Percentiles rank a stretch among this genome's conserved stretches.
phyloP scores from a whole-genome alignment of 192 early-diverging fungal species.

The Coemansia sp. region DNA sequence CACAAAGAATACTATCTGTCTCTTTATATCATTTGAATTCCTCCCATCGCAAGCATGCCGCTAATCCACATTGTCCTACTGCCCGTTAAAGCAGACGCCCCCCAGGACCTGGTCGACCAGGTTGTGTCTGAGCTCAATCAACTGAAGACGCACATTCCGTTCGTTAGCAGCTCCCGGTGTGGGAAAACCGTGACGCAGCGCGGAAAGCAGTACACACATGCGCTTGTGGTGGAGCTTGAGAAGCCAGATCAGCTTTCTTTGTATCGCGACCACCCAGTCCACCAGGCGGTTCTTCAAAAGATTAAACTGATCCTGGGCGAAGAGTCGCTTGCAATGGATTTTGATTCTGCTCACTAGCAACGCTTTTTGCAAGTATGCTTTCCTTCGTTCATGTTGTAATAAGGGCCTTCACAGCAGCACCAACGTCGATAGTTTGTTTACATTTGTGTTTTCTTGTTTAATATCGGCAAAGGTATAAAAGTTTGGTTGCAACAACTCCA shows the following conservation, averaged over 20 bases:
- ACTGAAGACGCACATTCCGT: conserved; percentile 26
- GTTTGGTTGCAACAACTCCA: too few species aligned
- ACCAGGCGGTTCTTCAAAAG: conserved; percentile 29
- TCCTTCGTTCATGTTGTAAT: background rate
- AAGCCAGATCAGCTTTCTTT: conserved; percentile 18
- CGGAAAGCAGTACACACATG: conserved; percentile 44
- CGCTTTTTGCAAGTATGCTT: background rate
- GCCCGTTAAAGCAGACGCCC: conserved; percentile 24
- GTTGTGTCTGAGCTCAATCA: conserved; percentile 24
- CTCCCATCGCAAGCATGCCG: conserved; percentile 12
- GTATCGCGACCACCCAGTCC: conserved; percentile 29
- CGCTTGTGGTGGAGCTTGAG: conserved; percentile 36
- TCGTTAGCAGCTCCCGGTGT: conserved; percentile 29
- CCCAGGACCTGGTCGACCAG: conserved; percentile 18
- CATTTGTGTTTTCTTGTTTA: too few species aligned
- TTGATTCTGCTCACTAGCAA: conserved; percentile 6
- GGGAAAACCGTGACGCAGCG: conserved; percentile 38
- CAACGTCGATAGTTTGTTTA: too few species aligned
- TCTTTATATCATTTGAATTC: background rate
- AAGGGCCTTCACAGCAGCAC: too few species aligned
- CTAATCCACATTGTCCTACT: conserved; percentile 44
- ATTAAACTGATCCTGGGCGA: conserved; percentile 33
- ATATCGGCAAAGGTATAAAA: too few species aligned
- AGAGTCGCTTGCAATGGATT: conserved; percentile 35
- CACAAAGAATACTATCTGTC: background rate